A percentile compares a stretch with the other conserved stretches of the same genome.
phyloP scores from a whole-genome alignment of 129 eudicot genomes.

The Glebionis coronaria region DNA sequence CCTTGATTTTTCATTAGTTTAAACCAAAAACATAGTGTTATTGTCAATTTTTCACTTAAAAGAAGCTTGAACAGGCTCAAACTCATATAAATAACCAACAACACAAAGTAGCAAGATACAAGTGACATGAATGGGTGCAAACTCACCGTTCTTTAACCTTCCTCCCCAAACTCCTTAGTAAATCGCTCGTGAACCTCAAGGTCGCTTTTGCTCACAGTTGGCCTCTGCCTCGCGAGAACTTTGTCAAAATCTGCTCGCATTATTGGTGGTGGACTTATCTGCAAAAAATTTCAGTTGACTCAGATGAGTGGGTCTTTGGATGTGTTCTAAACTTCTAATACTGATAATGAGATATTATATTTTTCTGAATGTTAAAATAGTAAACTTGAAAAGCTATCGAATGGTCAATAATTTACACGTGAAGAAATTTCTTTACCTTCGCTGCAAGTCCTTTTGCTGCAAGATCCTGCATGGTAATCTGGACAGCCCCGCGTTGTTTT shows the following conservation, averaged over 20 bases:
- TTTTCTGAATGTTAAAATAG: background rate
- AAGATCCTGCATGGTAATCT: conserved; percentile 91
- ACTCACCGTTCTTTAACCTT: conserved; percentile 53
- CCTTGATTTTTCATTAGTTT: conserved; percentile 20
- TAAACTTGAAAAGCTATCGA: background rate
- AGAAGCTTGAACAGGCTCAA: conserved; percentile 39
- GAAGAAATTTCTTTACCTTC: conserved; percentile 43
- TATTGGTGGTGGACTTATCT: conserved; percentile 97
- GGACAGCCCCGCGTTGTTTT: conserved; percentile 88
- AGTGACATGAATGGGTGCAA: conserved; percentile 19
- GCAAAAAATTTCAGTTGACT: conserved; percentile 19
- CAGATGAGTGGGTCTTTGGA: background rate
- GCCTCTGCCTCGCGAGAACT: conserved; percentile 88
- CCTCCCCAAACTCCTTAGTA: conserved; percentile 96
- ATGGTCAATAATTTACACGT: background rate
- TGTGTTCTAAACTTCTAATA: background rate
- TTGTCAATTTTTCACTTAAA: conserved; percentile 18
- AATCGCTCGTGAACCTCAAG: conserved; percentile 95
- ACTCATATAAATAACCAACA: conserved; percentile 24
- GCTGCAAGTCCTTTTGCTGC: conserved; percentile 91
- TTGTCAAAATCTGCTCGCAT: conserved; percentile 76
- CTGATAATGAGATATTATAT: background rate
- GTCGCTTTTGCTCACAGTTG: conserved; percentile 96
- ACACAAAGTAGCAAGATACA: conserved; percentile 15
- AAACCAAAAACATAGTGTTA: conserved; percentile 15